Base-by-base conservation (phyloP, 2,329 filamentous ascomycete genomes). In the Trichoderma guizhouense region DNA sequence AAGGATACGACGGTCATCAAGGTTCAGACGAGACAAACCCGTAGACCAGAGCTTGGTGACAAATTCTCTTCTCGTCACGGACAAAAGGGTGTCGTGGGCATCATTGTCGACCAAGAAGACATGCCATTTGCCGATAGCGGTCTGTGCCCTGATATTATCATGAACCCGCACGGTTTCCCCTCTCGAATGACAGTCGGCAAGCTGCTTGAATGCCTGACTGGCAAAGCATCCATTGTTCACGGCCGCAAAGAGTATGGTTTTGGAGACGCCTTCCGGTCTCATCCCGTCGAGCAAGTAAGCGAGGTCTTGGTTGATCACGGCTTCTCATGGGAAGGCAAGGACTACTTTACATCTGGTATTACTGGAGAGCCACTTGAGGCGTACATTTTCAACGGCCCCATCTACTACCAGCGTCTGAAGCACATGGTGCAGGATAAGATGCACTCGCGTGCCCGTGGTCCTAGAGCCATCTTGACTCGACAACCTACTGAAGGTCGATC, bases 381-480 rank as follows among this genome's bases (percentile, higher is more conserved):
- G 14, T 98, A 98, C 83, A 94, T 99, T 79, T 99, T 98, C 87
- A 97, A 97, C 80, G 96, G 96, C 0, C 96, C 96, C 12, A 99
- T 99, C 82, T 99, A 97, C 86, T 99, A 99, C 85, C 96, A 99
- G 85, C 97, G 97, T 76, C 89, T 99, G 75, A 99, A 99, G 88
- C 96, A 99, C 87, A 99, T 99, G 96, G 96, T 99, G 5, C 95
- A 98, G 82, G 96, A 99, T 81, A 99, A 99, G 85, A 98, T 99
- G 96, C 96, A 99, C 83, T 95, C 93, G 36, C 93, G 96, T 73
- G 91, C 95, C 2, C 91, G 94, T 15, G 97, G 97, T 0, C 97
- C 96, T 0, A 89, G 93, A 14, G 95, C 95, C 30, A 96, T 97
- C 75, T 87, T 99, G 30, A 99, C 96, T 1, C 91, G 96, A 11